A percentile compares a stretch with the other conserved stretches of the same genome.
phyloP scores from a whole-genome alignment of 192 early-diverging fungal genomes.

The Entomortierella lignicola region DNA sequence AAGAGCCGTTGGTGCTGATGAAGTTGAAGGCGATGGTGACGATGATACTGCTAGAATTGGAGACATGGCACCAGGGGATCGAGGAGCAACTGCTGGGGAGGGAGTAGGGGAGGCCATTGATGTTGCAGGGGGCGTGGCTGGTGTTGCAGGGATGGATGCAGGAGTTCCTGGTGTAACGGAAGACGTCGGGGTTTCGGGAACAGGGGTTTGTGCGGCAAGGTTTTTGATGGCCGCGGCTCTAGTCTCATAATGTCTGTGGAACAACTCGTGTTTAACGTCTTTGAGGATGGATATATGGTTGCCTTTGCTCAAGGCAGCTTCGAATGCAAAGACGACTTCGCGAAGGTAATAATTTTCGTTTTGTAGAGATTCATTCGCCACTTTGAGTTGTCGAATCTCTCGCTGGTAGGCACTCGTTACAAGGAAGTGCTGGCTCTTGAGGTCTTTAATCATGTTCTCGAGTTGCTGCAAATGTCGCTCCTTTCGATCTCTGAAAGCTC shows the following conservation, averaged over 20 bases:
- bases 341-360: slow-evolving; percentile 61
- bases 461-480: slow-evolving; percentile 79
- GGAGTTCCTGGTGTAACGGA: not conserved
- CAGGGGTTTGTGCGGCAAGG: not conserved
- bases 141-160: not conserved
- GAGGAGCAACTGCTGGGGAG: not conserved
- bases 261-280: slow-evolving; percentile 45
- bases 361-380: slow-evolving; percentile 43
- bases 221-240: not conserved
- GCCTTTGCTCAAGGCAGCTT: slow-evolving; percentile 51
- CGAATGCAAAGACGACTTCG: slow-evolving; percentile 57
- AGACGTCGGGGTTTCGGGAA: slow-evolving; percentile 1
- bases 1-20: no score
- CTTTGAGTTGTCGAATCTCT: slow-evolving; percentile 47
- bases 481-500: slow-evolving; percentile 90
- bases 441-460: slow-evolving; percentile 76
- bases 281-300: slow-evolving; percentile 33
- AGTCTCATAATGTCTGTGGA: slow-evolving; percentile 37
- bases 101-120: not conserved
- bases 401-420: slow-evolving; percentile 42
- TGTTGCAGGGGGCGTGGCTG: not conserved
- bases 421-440: slow-evolving; percentile 69
- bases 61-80: slow-evolving; percentile 4
- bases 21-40: not conserved
- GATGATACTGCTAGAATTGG: not conserved